These are phyloP conservation scores for Skeletonema menzelii DNA, from an alignment of 108 stramenopile species.

Conservation along the genomic window DNA sequence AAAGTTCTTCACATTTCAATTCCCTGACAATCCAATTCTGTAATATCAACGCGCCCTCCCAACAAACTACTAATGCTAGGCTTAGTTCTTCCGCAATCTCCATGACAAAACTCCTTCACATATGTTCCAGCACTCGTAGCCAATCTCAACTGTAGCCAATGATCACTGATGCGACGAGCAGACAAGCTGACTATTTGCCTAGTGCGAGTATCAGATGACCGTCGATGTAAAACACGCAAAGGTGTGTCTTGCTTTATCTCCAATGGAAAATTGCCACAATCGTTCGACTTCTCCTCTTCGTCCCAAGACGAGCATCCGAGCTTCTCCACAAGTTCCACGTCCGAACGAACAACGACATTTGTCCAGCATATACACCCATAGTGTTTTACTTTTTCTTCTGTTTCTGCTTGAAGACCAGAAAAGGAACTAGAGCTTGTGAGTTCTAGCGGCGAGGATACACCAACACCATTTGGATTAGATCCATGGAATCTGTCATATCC, in stretches of 20 bases:
- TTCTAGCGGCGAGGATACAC: constrained; percentile 47
- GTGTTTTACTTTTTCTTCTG: constrained; percentile 81
- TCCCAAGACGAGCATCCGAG: constrained; percentile 30
- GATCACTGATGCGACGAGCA: constrained; percentile 62
- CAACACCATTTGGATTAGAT: constrained; percentile 65
- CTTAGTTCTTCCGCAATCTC: constrained; percentile 79
- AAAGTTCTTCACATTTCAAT: constrained; percentile 39
- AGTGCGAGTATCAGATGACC: constrained; percentile 59
- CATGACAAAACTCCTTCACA: constrained; percentile 91
- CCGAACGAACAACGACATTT: constrained; percentile 39
- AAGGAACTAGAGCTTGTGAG: constrained; percentile 51
- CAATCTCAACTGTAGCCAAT: constrained; percentile 69
- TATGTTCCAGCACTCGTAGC: constrained; percentile 83
- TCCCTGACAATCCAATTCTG: constrained; percentile 81
- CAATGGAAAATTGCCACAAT: constrained; percentile 46
- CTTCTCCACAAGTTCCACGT: constrained; percentile 24
- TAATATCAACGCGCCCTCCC: constrained; percentile 73
- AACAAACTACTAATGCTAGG: constrained; percentile 73
- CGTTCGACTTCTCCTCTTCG: background rate
- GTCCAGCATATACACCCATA: constrained; percentile 83
- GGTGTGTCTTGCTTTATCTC: constrained; percentile 78
- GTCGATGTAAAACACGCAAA: constrained; percentile 77
- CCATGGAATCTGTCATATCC: constrained; percentile 50
- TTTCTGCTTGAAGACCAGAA: constrained; percentile 67
- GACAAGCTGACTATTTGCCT: constrained; percentile 51